Evolutionary conservation across 306 rosid genomes (phyloP).

Genomic region (Sicyos baderoa): DNA sequence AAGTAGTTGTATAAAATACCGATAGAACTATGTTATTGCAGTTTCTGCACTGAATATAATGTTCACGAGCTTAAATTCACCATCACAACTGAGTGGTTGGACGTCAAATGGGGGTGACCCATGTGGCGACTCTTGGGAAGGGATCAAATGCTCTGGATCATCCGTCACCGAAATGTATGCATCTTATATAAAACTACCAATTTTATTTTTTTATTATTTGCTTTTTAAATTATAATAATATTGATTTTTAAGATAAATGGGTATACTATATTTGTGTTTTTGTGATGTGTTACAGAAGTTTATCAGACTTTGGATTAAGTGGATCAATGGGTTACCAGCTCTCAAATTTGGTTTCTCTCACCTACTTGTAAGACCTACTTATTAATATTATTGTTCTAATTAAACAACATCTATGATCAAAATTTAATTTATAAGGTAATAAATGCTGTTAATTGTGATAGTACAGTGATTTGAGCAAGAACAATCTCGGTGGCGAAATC

Average conservation of each 20-base stretch:
- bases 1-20: too few relatives aligned
- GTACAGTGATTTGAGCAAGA: slow-evolving; percentile 92
- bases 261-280: too few relatives aligned
- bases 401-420: slow-evolving; percentile 12
- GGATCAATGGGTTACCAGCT: slow-evolving; percentile 86
- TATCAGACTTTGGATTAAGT: slow-evolving; percentile 46
- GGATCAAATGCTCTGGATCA: slow-evolving; percentile 71
- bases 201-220: neutral
- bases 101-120: slow-evolving; percentile 83
- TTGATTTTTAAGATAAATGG: too few relatives aligned
- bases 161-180: slow-evolving; percentile 75
- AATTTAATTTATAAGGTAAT: slow-evolving; percentile 26
- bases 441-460: slow-evolving; percentile 39
- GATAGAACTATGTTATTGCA: too few relatives aligned
- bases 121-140: slow-evolving; percentile 73
- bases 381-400: slow-evolving; percentile 9
- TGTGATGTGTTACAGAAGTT: slow-evolving; percentile 35
- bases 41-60: slow-evolving; percentile 72
- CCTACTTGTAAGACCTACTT: slow-evolving; percentile 60
- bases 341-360: slow-evolving; percentile 59
- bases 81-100: slow-evolving; percentile 55
- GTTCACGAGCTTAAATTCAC: slow-evolving; percentile 59
- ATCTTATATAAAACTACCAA: too few relatives aligned
- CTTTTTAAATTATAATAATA: too few relatives aligned
- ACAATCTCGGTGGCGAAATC: slow-evolving; percentile 63